Evolutionary conservation across 164 flowering plant species (phyloP), one percentile per base, ranked within the genome.

Genomic region (Nelumbo lutea): DNA sequence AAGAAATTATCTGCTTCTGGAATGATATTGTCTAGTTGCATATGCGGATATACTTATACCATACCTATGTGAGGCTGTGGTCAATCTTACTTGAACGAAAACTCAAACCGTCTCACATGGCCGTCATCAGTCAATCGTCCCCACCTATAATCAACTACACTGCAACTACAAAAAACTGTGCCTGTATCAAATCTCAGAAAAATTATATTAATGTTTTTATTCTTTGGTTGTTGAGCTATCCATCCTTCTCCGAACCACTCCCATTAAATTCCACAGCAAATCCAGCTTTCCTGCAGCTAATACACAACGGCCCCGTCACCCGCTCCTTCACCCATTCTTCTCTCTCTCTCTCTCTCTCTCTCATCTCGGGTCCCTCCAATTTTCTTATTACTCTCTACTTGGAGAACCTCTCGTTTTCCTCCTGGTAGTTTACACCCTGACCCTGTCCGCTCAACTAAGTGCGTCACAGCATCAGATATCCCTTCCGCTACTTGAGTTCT

Each of bases 211-310:
- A 27, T 5, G 2, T 6, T 40, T 9, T 9, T 64, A 15, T 63
- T 64, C 65, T 42, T 14, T 39, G 79, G 85, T 80, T 48, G 87
- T 81, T 84, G 84, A 84, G 83, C 84, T 71, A 80, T 76, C 80
- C 59, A 55, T 64, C 68, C 62, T 70, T 64, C 63, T 60, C 61
- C 56, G 76, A 77, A 82, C 83, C 72, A 78, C 85, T 69, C 74
- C 62, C 76, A 73, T 75, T 83, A 76, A 70, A 48, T 71, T 40
- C 53, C 50, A 42, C 64, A 51, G 42, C 4, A 44, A 4, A 39
- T 72, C 75, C 75, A 69, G 64, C 79, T 80, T 80, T 70, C 72
- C 74, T 64, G 73, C 69, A 70, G 71, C 74, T 64, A 42, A 75
- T 42, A 65, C n/a, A 47, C 69, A 59, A 60, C 62, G 4, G 51